Evolutionary conservation across 805 yeast genomes (phyloP), one percentile per base, ranked within the genome.

Genomic region (Saturnispora ahearnii): DNA sequence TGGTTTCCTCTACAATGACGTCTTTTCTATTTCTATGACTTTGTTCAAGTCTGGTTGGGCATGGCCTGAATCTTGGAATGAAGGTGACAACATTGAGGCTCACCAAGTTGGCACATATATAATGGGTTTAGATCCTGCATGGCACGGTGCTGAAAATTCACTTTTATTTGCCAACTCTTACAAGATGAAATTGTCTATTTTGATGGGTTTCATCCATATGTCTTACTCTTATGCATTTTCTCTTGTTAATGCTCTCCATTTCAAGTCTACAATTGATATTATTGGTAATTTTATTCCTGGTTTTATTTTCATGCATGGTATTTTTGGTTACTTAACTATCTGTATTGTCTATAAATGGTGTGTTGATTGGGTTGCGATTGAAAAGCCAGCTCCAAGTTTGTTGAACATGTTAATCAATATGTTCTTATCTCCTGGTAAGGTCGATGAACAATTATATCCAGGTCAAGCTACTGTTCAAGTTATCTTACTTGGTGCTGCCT

Each of bases 111-210:
- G 91, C 8, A 79, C 79, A 11, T 93, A 93, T 62, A 71, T 82
- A 5, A 71, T 93, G 63, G 99, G 99, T 47, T 68, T 93, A 47
- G 99, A 93, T 68, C 86, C 84, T 55, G 86, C 84, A 10, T 93
- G 99, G 99, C 99, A 93, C 67, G 96, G 97, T 15, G 77, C 98
- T 38, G 99, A 93, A 58, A 93, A 93, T 70, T 82, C 83, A 46
- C 74, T 93, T 59, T 69, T 95, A 51, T 93, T 93, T 69, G 79
- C 96, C 46, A 93, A 93, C 71, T 90, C 98, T 2, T 93, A 87
- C 72, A 93, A 93, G 74, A 93, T 93, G 99, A 93, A 93, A 67
- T 73, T 93, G 53, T 89, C 98, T 2, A 84, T 93, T 51, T 73
- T 93, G 57, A 84, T 93, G 90, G 99, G 99, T 4, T 91, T 84